Evolutionary conservation across 345 rosid species (phyloP), one percentile per base, ranked within the genome.

Genomic region (Nephelium lappaceum): DNA sequence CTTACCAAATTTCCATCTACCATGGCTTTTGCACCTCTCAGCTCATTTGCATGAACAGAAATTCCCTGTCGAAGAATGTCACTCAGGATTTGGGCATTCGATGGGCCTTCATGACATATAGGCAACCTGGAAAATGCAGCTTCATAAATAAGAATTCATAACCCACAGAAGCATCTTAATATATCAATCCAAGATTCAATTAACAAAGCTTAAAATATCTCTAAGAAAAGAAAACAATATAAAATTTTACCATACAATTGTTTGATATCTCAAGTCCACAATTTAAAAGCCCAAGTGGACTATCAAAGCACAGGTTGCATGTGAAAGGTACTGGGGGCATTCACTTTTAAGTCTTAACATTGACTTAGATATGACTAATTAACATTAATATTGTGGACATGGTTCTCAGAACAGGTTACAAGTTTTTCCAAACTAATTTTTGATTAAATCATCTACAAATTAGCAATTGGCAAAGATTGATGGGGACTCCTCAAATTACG

Each of bases 1-100:
- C 89, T 86, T 83, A 95, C 98, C 97, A 92, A 85, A 67, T 84
- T 85, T 57, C 99, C 97, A 87, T 95, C 94, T 78, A 93, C 81
- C 84, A 93, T 49, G 21, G 97, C 93, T 84, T 79, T 92, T 77
- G 96, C 95, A 84, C 79, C 82, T 75, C 72, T 86, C 65, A 95
- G 85, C 84, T 89, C 97, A 83, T 88, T 88, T 36, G 83, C 93
- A 76, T 85, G 89, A 81, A 76, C 47, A 51, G 87, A 85, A 72
- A 93, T 88, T 89, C 87, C 93, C 72, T 80, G 85, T 72, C 78
- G 95, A 55, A 93, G 94, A 77, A 88, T 87, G 74, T 84, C 86
- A 76, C 87, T 80, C 72, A 90, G 69, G 7, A 86, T 86, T 80
- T 51, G 86, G 49, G 63, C 57, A 79, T 81, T 82, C 71, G 88